A percentile compares a stretch with the other conserved stretches of the same genome.
phyloP scores from a whole-genome alignment of 164 flowering plant genomes.

The Hamamelis virginiana region DNA sequence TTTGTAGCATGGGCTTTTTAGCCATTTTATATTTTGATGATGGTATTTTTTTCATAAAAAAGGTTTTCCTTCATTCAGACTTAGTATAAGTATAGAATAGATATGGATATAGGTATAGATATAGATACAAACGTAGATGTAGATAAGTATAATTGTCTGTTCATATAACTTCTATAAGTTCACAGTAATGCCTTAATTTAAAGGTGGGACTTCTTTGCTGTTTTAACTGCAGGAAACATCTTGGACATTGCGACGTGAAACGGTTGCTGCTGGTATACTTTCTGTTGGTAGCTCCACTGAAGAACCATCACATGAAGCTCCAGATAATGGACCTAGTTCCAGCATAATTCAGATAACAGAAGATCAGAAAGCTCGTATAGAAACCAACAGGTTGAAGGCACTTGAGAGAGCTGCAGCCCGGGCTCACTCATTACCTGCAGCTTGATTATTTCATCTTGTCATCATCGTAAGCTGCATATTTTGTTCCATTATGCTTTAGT shows the following conservation, averaged over 20 bases:
- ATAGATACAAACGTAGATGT: no score
- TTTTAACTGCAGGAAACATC: constrained; percentile 34
- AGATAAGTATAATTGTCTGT: neutral
- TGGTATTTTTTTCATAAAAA: no score
- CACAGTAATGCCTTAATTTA: neutral
- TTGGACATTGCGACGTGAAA: constrained; percentile 9
- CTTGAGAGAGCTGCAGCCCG: constrained; percentile 67
- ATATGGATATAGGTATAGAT: no score
- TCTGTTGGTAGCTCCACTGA: constrained; percentile 12
- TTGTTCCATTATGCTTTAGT: no score
- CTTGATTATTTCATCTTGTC: constrained; percentile 15
- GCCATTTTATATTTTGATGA: no score
- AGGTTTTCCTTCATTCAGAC: no score
- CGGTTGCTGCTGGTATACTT: constrained; percentile 9
- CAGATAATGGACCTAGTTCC: constrained; percentile 17
- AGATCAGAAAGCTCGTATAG: constrained; percentile 66
- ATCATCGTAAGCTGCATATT: neutral
- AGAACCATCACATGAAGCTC: constrained; percentile 15
- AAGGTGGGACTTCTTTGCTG: neutral
- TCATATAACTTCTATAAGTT: neutral
- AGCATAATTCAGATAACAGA: constrained; percentile 32
- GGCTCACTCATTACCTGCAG: constrained; percentile 17
- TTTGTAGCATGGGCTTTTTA: no score
- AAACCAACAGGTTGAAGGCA: constrained; percentile 68
- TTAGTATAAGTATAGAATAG: no score